Evolutionary conservation across 2,329 filamentous ascomycete species (phyloP), one percentile per base, ranked within the genome.

Genomic region (Graphium sp.): DNA sequence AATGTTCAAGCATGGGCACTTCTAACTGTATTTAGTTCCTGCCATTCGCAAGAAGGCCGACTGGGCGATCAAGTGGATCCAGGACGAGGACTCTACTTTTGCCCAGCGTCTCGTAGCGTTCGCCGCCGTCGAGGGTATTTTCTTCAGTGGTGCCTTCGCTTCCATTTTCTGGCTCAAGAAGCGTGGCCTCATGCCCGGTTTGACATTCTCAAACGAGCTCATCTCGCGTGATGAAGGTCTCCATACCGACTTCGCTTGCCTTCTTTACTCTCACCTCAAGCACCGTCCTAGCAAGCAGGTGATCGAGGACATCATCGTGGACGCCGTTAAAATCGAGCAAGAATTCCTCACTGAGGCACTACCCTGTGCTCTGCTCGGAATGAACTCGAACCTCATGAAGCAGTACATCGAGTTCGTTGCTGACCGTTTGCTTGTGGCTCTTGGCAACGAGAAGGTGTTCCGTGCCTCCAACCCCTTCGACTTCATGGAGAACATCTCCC

Each of bases 101-200:
- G 89, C 83, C 35, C 83, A 87, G 60, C 85, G 89, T 45, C 75
- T 98, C 12, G 78, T 98, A 38, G 89, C 89, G 40, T 98, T 98
- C 45, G 89, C 89, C 39, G 89, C 89, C 24, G 85, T 98, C 31
- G 89, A 98, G 63, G 89, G 89, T 50, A 98, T 98, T 62, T 98
- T 98, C 76, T 98, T 98, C 74, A 89, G 79, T 43, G 89, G 89
- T 38, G 92, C 89, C 15, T 98, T 98, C 47, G 89, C 89, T 4
- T 91, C 89, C 41, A 95, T 98, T 61, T 98, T 98, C 71, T 98
- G 89, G 89, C 68, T 98, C 49, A 98, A 95, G 81, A 98, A 98
- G 77, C 89, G 91, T 54, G 89, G 89, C 43, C 74, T 98, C 41
- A 98, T 98, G 89, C 80, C 89, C 26, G 89, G 89, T 44, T 70